Base-by-base conservation (phyloP, 2,329 filamentous ascomycete species). In the Colletotrichum abscissum region DNA sequence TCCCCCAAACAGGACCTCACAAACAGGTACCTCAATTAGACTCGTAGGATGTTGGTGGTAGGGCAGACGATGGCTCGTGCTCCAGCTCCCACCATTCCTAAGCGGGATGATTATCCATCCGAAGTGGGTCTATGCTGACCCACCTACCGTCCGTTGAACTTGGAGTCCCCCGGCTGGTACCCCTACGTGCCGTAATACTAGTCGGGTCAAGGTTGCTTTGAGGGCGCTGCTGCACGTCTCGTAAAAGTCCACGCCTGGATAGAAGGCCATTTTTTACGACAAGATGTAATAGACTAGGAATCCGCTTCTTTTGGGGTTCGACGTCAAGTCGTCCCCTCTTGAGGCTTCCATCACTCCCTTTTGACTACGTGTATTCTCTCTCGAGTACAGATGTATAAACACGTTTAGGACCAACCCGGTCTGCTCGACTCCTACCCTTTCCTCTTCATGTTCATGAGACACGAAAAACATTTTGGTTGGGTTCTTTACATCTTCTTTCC, bases 31-130 rank as follows among this genome's bases (percentile, higher is more conserved):
- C 5, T n/a, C 46, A 69, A 35, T 66, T 66, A 59, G 35, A 65
- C 67, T 70, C 26, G 55, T 12, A 49, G 56, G 52, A 56, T 28
- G 24, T 35, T 67, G 35, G 69, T 46, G 63, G 8, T 56, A 22
- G 56, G 26, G 35, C 64, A 62, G 35, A 14, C 1, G 9, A 16
- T 63, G 69, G 69, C 30, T 24, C 38, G 65, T 63, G 52, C 58
- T 11, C 22, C 52, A 38, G 60, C 26, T 28, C 14, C 26, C 42
- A 52, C 26, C 60, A 62, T 65, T 52, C 60, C 67, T 42, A 42
- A 30, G 52, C 71, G 67, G 71, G 60, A 24, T 62, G 62, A 63
- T 57, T 57, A 54, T 71, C 69, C 58, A 72, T 58, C 69, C 57
- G 69, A 38, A 55, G 58, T 68, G 67, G 71, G 57, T 11, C 62